Base-by-base conservation (phyloP, 2,329 filamentous ascomycete genomes). In the Setomelanomma holmii region DNA sequence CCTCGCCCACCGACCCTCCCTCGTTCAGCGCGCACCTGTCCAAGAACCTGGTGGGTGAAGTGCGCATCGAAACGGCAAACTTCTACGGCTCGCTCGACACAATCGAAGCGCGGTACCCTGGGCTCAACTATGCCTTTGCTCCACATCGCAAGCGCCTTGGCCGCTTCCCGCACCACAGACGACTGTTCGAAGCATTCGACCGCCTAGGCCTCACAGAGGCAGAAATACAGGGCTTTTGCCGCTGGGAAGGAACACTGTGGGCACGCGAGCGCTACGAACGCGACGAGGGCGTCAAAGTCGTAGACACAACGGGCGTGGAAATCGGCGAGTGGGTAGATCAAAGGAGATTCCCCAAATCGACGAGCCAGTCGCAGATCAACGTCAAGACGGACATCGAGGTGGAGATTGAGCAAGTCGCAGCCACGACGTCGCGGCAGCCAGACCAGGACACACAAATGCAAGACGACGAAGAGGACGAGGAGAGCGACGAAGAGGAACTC, bases 201-300 rank as follows among this genome's bases (percentile, higher is more conserved):
- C 77, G 75, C 21, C 80, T 93, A 20, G 82, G 81, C 38, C 79
- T 93, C 34, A 93, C 89, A 6, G 77, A 84, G 51, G 78, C 80
- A 63, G 89, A 93, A 71, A 90, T 93, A 61, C 81, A 85, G 47
- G 79, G 80, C 42, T 79, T 93, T 69, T 92, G 89, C 52, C 88
- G 89, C 67, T 93, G 89, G 89, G 89, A 93, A 77, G 89, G 89
- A 51, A 93, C 89, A 8, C 86, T 87, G 56, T 93, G 89, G 89
- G 90, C 90, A 55, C 88, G 91, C 69, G 88, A 92, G 69, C 84
- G 89, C 48, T 93, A 87, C 68, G 89, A 93, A 78, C 82, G 83
- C 51, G 89, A 93, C 67, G 88, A 91, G 66, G 86, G 86, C 27
- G 82, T 89, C 52, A 76, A 76, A 23, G 91, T 93, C 56, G 75